phyloP scores from a whole-genome alignment of 2,329 filamentous ascomycete genomes.

The Monosporascus sp. region DNA sequence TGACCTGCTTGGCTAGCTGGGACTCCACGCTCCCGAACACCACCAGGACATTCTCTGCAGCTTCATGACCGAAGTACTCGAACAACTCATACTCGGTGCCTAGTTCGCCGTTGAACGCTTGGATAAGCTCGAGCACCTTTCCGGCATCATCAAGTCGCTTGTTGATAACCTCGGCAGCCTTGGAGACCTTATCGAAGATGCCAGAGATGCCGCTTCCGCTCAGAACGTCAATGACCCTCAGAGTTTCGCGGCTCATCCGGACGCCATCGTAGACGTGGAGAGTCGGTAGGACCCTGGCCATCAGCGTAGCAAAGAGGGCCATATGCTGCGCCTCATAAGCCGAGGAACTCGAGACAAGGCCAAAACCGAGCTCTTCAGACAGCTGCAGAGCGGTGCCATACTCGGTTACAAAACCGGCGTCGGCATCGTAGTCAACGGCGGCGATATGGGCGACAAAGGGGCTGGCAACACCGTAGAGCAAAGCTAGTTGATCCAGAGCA shows the following conservation, averaged over 20 bases:
- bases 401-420: slow-evolving; percentile 73
- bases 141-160: slow-evolving; percentile 68
- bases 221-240: slow-evolving; percentile 76
- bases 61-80: slow-evolving; percentile 83
- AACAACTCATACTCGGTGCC: slow-evolving; percentile 91
- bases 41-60: slow-evolving; percentile 78
- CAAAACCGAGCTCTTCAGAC: slow-evolving; percentile 86
- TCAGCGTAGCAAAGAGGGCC: slow-evolving; percentile 77
- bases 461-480: slow-evolving; percentile 87
- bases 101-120: slow-evolving; percentile 80
- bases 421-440: slow-evolving; percentile 74
- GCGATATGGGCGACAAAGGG: slow-evolving; percentile 91
- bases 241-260: slow-evolving; percentile 74
- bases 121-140: slow-evolving; percentile 63
- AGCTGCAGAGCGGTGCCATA: slow-evolving; percentile 76
- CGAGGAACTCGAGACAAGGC: slow-evolving; percentile 77
- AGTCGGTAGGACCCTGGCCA: slow-evolving; percentile 74
- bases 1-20: slow-evolving; percentile 77
- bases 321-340: slow-evolving; percentile 94
- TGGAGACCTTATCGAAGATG: slow-evolving; percentile 61
- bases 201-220: slow-evolving; percentile 65
- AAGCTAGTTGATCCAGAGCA: slow-evolving; percentile 84
- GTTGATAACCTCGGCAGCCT: slow-evolving; percentile 53
- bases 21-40: slow-evolving; percentile 90
- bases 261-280: slow-evolving; percentile 88